Evolutionary conservation across 192 early-diverging fungal species (phyloP).

Genomic region (Backusella circina): DNA sequence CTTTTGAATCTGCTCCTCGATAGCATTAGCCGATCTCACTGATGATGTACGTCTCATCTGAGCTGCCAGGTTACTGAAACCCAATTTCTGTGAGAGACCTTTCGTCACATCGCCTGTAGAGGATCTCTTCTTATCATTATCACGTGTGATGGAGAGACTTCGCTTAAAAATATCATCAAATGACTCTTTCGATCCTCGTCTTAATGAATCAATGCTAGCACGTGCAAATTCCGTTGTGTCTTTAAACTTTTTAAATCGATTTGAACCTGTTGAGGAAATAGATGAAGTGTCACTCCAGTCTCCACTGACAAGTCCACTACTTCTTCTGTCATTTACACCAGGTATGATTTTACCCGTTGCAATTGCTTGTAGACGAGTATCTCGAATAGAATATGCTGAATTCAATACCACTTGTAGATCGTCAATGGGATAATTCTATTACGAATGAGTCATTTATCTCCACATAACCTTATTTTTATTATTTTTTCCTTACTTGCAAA

Average conservation of each 20-base stretch:
- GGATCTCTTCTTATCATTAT: slow-evolving; percentile 6
- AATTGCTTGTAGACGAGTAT: slow-evolving; percentile 16
- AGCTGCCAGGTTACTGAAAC: slow-evolving; percentile 6
- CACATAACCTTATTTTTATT: neutral
- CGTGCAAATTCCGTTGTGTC: slow-evolving; percentile 28
- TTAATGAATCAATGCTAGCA: slow-evolving; percentile 24
- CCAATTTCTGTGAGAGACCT: slow-evolving; percentile 17
- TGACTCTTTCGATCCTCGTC: slow-evolving; percentile 25
- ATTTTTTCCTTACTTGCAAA: slow-evolving; percentile 46
- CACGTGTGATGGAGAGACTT: slow-evolving; percentile 8
- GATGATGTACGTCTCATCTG: slow-evolving; percentile 9
- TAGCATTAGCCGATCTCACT: neutral
- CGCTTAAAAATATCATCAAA: slow-evolving; percentile 26
- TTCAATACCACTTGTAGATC: slow-evolving; percentile 37
- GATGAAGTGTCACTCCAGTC: slow-evolving; percentile 27
- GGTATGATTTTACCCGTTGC: slow-evolving; percentile 14
- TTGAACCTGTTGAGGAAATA: slow-evolving; percentile 16
- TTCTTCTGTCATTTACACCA: slow-evolving; percentile 25
- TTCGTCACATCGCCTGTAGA: slow-evolving; percentile 9
- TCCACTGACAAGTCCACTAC: slow-evolving; percentile 18
- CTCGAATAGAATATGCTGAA: slow-evolving; percentile 22
- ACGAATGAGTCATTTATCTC: neutral
- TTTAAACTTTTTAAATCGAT: slow-evolving; percentile 19
- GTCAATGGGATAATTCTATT: slow-evolving; percentile 56
- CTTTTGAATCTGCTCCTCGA: slow-evolving; percentile 2